A percentile compares a stretch with the other conserved stretches of the same genome.
phyloP scores from a whole-genome alignment of 177 flowering plant genomes.

The Vitis hybrid region DNA sequence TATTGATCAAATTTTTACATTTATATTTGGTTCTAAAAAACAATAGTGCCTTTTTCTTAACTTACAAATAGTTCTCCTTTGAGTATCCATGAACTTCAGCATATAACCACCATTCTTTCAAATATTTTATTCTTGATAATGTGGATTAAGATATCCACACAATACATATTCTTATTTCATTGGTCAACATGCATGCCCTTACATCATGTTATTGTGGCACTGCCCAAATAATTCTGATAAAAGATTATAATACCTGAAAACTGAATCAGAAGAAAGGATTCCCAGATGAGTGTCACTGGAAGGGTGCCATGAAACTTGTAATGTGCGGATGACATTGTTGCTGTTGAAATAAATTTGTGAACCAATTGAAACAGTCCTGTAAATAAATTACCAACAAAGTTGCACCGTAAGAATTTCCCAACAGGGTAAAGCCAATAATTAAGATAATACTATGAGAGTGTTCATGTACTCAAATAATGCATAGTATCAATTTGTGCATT shows the following conservation, averaged over 20 bases:
- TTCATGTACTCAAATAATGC: background rate
- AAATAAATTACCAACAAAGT: slow-evolving; percentile 8
- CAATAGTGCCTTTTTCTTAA: too few relatives aligned
- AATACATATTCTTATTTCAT: background rate
- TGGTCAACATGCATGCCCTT: background rate
- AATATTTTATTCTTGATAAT: background rate
- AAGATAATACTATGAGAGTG: background rate
- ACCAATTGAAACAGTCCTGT: slow-evolving; percentile 77
- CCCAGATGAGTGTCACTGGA: slow-evolving; percentile 79
- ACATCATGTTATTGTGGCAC: background rate
- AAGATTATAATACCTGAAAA: slow-evolving; percentile 65
- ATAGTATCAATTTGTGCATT: too few relatives aligned
- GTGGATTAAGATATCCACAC: background rate
- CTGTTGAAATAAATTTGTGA: slow-evolving; percentile 45
- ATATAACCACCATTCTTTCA: background rate
- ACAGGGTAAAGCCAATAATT: background rate
- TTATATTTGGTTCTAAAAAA: too few relatives aligned
- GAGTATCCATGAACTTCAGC: too few relatives aligned
- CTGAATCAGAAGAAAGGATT: slow-evolving; percentile 87
- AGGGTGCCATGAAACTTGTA: slow-evolving; percentile 86
- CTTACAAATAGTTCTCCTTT: background rate
- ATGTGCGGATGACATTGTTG: slow-evolving; percentile 41
- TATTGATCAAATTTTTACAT: too few relatives aligned
- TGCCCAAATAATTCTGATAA: background rate
- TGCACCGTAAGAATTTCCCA: background rate